These are phyloP conservation scores for Teratosphaeriaceae sp. DNA, from an alignment of 2,329 filamentous ascomycete species.

Conservation along the genomic window DNA sequence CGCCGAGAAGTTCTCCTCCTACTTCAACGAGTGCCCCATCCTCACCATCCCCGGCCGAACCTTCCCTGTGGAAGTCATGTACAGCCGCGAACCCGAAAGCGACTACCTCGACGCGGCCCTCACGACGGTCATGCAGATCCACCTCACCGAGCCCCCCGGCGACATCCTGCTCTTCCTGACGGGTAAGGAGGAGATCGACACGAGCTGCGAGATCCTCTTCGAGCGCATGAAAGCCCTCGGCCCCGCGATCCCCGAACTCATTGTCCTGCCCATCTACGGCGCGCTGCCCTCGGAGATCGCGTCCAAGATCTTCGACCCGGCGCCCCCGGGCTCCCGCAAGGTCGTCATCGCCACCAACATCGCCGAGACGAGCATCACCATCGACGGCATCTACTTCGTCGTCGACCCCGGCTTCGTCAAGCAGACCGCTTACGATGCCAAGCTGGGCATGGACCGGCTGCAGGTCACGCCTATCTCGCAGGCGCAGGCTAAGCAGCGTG, in stretches of 20 bases:
- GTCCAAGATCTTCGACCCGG: conserved; percentile 88
- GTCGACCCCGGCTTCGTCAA: conserved; percentile 97
- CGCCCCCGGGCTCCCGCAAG: conserved; percentile 77
- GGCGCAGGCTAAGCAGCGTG: conserved; percentile 90
- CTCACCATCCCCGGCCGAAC: conserved; percentile 94
- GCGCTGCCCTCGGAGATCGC: conserved; percentile 91
- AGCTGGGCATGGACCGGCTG: conserved; percentile 94
- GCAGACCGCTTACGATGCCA: conserved; percentile 94
- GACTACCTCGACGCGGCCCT: conserved; percentile 92
- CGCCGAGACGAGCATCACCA: conserved; percentile 95
- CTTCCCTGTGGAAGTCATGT: conserved; percentile 92
- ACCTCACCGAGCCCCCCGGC: conserved; percentile 82
- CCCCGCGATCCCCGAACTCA: conserved; percentile 79
- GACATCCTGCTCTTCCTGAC: conserved; percentile 97
- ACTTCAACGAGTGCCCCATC: conserved; percentile 94
- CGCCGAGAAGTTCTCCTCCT: conserved; percentile 85
- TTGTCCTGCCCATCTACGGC: conserved; percentile 95
- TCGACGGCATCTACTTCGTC: conserved; percentile 96
- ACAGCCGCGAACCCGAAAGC: conserved; percentile 87
- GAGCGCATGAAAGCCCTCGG: conserved; percentile 96
- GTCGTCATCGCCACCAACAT: conserved; percentile 98
- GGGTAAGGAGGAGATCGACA: conserved; percentile 96
- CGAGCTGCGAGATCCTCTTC: conserved; percentile 81
- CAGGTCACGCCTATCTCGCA: conserved; percentile 95
- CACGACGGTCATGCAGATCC: conserved; percentile 98